A percentile compares a stretch with the other conserved stretches of the same genome.
These are phyloP conservation scores for Lactuca saligna DNA, from an alignment of 129 eudicot species.

Conservation along the genomic window DNA sequence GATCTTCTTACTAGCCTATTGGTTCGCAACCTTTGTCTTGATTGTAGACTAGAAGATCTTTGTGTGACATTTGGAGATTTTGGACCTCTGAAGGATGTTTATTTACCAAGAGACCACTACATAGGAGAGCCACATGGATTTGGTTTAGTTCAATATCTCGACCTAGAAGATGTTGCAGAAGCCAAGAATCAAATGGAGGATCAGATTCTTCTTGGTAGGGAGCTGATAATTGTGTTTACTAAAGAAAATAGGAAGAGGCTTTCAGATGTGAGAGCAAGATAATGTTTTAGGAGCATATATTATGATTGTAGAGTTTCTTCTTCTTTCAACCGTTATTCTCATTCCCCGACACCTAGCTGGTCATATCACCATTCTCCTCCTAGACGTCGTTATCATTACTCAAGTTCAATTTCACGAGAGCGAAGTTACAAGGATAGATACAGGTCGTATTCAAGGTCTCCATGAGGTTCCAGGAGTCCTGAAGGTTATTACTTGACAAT, in stretches of 20 bases:
- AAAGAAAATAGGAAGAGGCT: slow-evolving; percentile 77
- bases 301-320: slow-evolving; percentile 39
- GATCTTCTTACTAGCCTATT: slow-evolving; percentile 67
- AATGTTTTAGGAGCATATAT: slow-evolving; percentile 39
- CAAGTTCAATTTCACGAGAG: slow-evolving; percentile 57
- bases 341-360: slow-evolving; percentile 41
- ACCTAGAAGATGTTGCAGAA: slow-evolving; percentile 26
- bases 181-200: slow-evolving; percentile 21
- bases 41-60: slow-evolving; percentile 76
- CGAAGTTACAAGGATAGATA: slow-evolving; percentile 41
- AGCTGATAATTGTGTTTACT: slow-evolving; percentile 20
- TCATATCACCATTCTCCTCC: slow-evolving; percentile 54
- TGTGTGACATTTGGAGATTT: slow-evolving; percentile 50
- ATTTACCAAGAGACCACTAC: slow-evolving; percentile 64
- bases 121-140: slow-evolving; percentile 82
- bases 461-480: slow-evolving; percentile 39
- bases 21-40: slow-evolving; percentile 72
- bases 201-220: slow-evolving; percentile 29
- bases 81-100: slow-evolving; percentile 50
- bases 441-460: slow-evolving; percentile 45
- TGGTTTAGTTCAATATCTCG: slow-evolving; percentile 79
- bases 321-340: slow-evolving; percentile 35
- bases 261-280: slow-evolving; percentile 71
- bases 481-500: slow-evolving; percentile 29
- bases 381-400: slow-evolving; percentile 42